These are phyloP conservation scores for Pestalotiopsis fici DNA, from an alignment of 2,329 filamentous ascomycete species.

Conservation along the genomic window DNA sequence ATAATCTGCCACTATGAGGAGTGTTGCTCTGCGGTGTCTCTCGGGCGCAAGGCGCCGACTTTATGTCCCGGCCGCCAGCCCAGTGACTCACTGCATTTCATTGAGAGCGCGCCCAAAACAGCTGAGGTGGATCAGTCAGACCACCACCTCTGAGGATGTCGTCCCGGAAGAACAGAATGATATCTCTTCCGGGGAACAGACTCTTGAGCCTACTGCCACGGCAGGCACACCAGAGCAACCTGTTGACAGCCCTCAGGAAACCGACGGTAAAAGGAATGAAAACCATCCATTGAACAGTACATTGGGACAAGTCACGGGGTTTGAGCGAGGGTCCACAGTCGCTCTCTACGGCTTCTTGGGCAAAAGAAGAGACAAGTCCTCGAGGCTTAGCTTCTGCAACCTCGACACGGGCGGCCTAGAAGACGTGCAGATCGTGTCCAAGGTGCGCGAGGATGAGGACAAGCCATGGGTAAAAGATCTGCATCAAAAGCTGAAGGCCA, in stretches of 20 bases:
- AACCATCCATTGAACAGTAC: neutral
- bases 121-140: neutral
- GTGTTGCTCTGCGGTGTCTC: constrained; percentile 2
- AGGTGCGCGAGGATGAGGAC: constrained; percentile 40
- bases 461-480: constrained; percentile 25
- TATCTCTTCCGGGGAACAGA: neutral
- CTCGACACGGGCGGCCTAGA: constrained; percentile 30
- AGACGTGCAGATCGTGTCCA: constrained; percentile 44
- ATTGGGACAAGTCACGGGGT: constrained; percentile 12
- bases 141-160: neutral
- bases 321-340: constrained; percentile 39
- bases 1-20: neutral
- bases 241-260: neutral
- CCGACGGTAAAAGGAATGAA: no score
- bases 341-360: constrained; percentile 72
- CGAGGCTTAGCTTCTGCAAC: constrained; percentile 71
- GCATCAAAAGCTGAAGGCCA: constrained; percentile 44
- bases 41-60: constrained; percentile 9
- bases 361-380: constrained; percentile 66
- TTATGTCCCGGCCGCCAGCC: neutral
- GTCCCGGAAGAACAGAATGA: neutral
- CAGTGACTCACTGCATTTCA: neutral
- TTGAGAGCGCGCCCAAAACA: neutral
- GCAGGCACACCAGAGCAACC: neutral
- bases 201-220: neutral